A percentile compares a stretch with the other conserved stretches of the same genome.
phyloP scores from a whole-genome alignment of 805 yeast species.

The Nakazawaea populi region DNA sequence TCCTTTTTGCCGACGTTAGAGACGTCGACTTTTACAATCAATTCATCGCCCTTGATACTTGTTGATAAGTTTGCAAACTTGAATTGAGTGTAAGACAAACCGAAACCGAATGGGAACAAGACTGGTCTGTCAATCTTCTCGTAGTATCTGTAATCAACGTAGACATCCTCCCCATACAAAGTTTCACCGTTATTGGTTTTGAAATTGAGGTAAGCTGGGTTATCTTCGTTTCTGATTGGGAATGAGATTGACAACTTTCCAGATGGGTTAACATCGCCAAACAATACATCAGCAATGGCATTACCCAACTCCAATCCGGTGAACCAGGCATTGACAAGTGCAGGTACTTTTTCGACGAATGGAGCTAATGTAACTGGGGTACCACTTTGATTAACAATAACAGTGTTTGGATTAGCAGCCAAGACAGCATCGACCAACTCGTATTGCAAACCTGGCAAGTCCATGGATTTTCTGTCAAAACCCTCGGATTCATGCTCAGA shows the following conservation, averaged over 20 bases:
- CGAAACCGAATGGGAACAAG: slow-evolving; percentile 57
- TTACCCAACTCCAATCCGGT: slow-evolving; percentile 56
- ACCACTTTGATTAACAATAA: slow-evolving; percentile 54
- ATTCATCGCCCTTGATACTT: slow-evolving; percentile 15
- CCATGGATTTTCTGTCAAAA: slow-evolving; percentile 44
- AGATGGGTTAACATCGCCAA: slow-evolving; percentile 55
- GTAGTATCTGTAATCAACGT: slow-evolving; percentile 57
- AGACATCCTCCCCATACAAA: slow-evolving; percentile 61
- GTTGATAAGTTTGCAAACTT: slow-evolving; percentile 32
- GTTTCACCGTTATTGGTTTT: slow-evolving; percentile 46
- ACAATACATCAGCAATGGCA: slow-evolving; percentile 53
- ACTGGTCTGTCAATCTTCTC: slow-evolving; percentile 44
- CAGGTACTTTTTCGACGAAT: slow-evolving; percentile 37
- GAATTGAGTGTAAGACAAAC: slow-evolving; percentile 55
- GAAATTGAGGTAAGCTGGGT: slow-evolving; percentile 50
- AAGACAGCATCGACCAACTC: slow-evolving; percentile 38
- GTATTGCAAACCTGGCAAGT: slow-evolving; percentile 42
- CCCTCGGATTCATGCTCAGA: slow-evolving; percentile 59
- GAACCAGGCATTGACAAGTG: slow-evolving; percentile 48
- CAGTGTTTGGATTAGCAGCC: slow-evolving; percentile 42
- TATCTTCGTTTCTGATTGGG: slow-evolving; percentile 47
- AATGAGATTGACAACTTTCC: slow-evolving; percentile 54
- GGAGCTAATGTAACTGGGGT: slow-evolving; percentile 53
- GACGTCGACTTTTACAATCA: slow-evolving; percentile 31
- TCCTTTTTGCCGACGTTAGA: slow-evolving; percentile 40